A percentile compares a stretch with the other conserved stretches of the same genome.
Evolutionary conservation across 2,329 filamentous ascomycete species (phyloP).

Genomic region (Ascochyta rabiei): DNA sequence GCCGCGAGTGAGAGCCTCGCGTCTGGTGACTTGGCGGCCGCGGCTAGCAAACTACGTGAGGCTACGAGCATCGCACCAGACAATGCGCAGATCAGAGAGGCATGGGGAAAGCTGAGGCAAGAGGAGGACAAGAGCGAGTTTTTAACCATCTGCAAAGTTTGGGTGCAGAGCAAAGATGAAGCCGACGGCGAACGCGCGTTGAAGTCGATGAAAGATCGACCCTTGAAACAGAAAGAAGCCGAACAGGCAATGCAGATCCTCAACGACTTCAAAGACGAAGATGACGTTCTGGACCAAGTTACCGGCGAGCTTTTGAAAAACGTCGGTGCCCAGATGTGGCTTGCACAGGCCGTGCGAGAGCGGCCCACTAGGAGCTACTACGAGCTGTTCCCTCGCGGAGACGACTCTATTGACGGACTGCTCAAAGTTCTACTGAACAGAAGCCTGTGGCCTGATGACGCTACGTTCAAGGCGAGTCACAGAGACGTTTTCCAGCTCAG

Average conservation of each 20-base stretch:
- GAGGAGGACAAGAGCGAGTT: slow-evolving; percentile 47
- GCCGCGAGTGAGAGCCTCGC: slow-evolving; percentile 36
- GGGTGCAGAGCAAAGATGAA: slow-evolving; percentile 45
- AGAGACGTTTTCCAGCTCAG: slow-evolving; percentile 74
- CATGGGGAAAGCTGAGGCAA: slow-evolving; percentile 49
- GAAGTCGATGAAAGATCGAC: slow-evolving; percentile 32
- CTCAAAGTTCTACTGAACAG: slow-evolving; percentile 52
- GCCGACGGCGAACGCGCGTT: slow-evolving; percentile 50
- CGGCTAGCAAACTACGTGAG: slow-evolving; percentile 51
- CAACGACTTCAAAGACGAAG: slow-evolving; percentile 50
- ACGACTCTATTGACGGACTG: slow-evolving; percentile 54
- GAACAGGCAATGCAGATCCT: slow-evolving; percentile 50
- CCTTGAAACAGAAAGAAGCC: slow-evolving; percentile 48
- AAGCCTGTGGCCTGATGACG: slow-evolving; percentile 49
- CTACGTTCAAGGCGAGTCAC: slow-evolving; percentile 54
- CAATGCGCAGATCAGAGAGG: slow-evolving; percentile 49
- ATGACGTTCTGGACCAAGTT: slow-evolving; percentile 50
- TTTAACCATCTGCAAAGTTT: slow-evolving; percentile 42
- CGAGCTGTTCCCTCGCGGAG: slow-evolving; percentile 52
- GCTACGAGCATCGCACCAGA: slow-evolving; percentile 52
- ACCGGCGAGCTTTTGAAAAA: slow-evolving; percentile 47
- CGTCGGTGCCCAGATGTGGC: slow-evolving; percentile 46
- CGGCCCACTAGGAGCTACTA: slow-evolving; percentile 53
- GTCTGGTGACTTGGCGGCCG: slow-evolving; percentile 46
- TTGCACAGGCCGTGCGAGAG: slow-evolving; percentile 47